Percentiles rank a stretch among this genome's conserved stretches.
These are phyloP conservation scores for Rhizopus delemar DNA, from an alignment of 371 early-diverging fungal genomes.

Conservation along the genomic window DNA sequence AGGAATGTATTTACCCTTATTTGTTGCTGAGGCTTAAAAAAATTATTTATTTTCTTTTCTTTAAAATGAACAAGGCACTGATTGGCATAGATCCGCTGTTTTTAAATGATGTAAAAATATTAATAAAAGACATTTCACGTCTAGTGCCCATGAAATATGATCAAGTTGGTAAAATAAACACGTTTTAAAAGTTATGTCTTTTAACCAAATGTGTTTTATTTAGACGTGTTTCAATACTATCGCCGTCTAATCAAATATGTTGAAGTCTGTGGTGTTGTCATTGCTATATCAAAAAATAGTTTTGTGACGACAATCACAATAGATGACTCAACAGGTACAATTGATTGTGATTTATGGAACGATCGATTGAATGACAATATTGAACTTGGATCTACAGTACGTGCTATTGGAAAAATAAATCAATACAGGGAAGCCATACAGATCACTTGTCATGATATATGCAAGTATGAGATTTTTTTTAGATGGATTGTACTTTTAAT, in stretches of 20 bases:
- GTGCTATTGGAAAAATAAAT: constrained; percentile 10
- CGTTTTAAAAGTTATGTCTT: not conserved
- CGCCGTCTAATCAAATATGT: constrained; percentile 10
- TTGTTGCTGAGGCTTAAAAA: not conserved
- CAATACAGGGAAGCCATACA: constrained; percentile 2
- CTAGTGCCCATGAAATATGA: not conserved
- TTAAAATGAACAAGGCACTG: constrained; percentile 4
- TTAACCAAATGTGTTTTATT: not conserved
- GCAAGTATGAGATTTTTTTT: constrained; percentile 4
- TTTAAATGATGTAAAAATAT: constrained; percentile 7
- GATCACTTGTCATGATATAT: constrained; percentile 8
- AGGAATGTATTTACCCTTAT: not conserved
- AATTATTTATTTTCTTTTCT: not conserved
- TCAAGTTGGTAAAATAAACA: not conserved
- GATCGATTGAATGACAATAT: not conserved
- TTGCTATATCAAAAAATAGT: constrained; percentile 7
- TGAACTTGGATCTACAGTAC: constrained; percentile 14
- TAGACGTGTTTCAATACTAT: constrained; percentile 7
- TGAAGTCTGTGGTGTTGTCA: constrained; percentile 17
- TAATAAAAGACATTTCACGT: constrained; percentile 4
- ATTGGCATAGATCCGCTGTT: constrained; percentile 11
- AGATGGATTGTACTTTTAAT: too few species aligned
- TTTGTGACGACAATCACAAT: constrained; percentile 7
- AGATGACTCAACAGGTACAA: constrained; percentile 22
- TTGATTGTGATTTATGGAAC: constrained; percentile 17